Conservation (phyloP, 768 basidiomycete genomes). For the Suillus alpinus region DNA sequence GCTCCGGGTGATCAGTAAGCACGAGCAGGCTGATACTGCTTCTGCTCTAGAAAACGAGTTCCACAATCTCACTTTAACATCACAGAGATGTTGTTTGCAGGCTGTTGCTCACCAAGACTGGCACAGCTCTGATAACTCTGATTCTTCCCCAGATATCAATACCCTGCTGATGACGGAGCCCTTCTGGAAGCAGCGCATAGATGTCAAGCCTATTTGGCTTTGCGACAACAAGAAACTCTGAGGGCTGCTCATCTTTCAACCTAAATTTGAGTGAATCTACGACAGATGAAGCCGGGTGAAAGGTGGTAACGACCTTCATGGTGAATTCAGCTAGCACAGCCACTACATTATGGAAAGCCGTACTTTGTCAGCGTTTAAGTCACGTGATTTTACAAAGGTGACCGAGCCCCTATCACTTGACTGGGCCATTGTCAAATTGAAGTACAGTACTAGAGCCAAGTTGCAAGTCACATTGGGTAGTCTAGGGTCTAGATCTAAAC, state of each 20-base stretch:
- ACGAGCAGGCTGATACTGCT: slow-evolving; percentile 50
- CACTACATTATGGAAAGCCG: not conserved
- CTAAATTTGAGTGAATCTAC: slow-evolving; percentile 65
- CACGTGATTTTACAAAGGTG: not conserved
- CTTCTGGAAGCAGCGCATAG: slow-evolving; percentile 59
- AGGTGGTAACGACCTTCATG: slow-evolving; percentile 68
- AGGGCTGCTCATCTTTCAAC: slow-evolving; percentile 45
- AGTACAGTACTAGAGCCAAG: not conserved
- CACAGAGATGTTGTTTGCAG: not conserved
- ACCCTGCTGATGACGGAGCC: slow-evolving; percentile 56
- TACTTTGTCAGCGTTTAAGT: not conserved
- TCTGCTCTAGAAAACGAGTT: slow-evolving; percentile 23
- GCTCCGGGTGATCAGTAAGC: slow-evolving; percentile 74
- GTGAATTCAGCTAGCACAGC: not conserved
- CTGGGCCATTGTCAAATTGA: not conserved
- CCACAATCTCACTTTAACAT: not conserved
- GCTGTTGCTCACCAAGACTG: slow-evolving; percentile 44
- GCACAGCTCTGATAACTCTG: slow-evolving; percentile 52
- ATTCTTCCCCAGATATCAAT: slow-evolving; percentile 72
- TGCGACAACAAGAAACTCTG: slow-evolving; percentile 67
- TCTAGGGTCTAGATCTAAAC: not conserved
- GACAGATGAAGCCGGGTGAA: slow-evolving; percentile 75
- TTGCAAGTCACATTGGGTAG: not conserved
- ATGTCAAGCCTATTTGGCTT: slow-evolving; percentile 68
- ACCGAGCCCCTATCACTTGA: not conserved